Evolutionary conservation across 2,329 filamentous ascomycete genomes (phyloP).

Genomic region (Neofusicoccum kwambonambiense): DNA sequence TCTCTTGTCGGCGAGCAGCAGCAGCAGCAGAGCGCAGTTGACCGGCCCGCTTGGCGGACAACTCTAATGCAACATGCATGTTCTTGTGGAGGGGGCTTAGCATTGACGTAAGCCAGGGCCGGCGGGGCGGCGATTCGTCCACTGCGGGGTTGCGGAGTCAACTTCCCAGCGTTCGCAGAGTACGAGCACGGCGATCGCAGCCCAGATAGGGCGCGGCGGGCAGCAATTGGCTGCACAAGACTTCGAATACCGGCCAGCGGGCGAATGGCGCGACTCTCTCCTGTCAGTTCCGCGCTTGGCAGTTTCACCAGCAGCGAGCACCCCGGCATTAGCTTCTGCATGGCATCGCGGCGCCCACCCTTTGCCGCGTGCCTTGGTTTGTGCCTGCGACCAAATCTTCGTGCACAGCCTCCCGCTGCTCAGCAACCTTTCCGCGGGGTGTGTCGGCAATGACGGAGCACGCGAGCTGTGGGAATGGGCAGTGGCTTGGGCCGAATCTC

Average conservation of each 20-base stretch:
- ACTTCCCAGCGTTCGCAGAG: background rate
- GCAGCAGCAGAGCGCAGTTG: background rate
- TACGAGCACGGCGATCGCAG: background rate
- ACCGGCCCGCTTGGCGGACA: background rate
- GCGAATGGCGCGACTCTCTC: background rate
- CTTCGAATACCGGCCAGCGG: background rate
- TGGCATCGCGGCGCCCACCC: background rate
- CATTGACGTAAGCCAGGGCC: constrained; percentile 9
- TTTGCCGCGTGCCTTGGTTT: background rate
- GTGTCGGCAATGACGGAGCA: background rate
- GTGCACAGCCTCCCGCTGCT: background rate
- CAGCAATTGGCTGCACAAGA: background rate
- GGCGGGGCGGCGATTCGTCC: background rate
- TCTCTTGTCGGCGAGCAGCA: background rate
- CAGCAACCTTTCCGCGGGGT: background rate
- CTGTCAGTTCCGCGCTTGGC: background rate
- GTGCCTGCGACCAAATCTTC: too few species aligned
- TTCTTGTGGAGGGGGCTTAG: background rate
- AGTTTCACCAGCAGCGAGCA: background rate
- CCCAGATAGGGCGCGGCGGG: background rate
- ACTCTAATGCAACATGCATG: constrained; percentile 3
- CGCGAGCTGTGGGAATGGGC: background rate
- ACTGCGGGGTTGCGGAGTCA: background rate
- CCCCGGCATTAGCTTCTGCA: background rate
- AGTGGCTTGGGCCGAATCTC: background rate